Base-by-base conservation (phyloP, 371 early-diverging fungal genomes). In the Gilbertella persicaria region DNA sequence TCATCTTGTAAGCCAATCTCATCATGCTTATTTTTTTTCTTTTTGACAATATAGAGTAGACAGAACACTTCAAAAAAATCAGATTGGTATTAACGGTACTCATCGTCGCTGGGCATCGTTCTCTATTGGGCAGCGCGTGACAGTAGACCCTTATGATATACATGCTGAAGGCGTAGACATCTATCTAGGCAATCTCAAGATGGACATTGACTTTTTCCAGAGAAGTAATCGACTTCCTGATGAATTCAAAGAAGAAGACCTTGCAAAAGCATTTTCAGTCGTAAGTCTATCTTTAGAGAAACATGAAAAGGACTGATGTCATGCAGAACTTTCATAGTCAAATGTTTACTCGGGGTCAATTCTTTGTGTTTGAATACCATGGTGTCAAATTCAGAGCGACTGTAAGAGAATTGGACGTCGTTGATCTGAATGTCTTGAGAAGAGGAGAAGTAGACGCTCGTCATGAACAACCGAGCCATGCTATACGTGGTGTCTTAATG, bases 21-120 rank as follows among this genome's bases (percentile, higher is more conserved):
- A 2, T 17, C 25, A n/a, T 14, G 16, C 19, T 39, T n/a, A 40
- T 49, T 16, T 23, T 25, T 21, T 23, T 57, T 47, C 9, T 12
- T 33, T 13, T 33, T 5, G 9, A 28, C 28, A 33, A 24, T 38
- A 33, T 43, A 91, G 90, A 47, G 49, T 77, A 37, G 75, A 86
- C 58, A 73, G 80, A 52, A 50, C 60, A n/a, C 53, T 87, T 37
- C 64, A 71, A n/a, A 52, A 75, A 1, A 89, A 92, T 16, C 70
- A 85, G 36, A 59, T 96, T 10, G 96, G 93, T 5, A 85, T 91
- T 14, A 84, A 89, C 21, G 64, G 69, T 35, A 75, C 87, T 39
- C 96, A 96, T 42, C 86, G 98, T 25, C 81, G 84, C 38, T 97
- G 93, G 92, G 94, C 92, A n/a, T 75, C 76, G 19, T 77, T 94